Evolutionary conservation across 495 filamentous ascomycete genomes (phyloP).

Genomic region (Lepraria neglecta): DNA sequence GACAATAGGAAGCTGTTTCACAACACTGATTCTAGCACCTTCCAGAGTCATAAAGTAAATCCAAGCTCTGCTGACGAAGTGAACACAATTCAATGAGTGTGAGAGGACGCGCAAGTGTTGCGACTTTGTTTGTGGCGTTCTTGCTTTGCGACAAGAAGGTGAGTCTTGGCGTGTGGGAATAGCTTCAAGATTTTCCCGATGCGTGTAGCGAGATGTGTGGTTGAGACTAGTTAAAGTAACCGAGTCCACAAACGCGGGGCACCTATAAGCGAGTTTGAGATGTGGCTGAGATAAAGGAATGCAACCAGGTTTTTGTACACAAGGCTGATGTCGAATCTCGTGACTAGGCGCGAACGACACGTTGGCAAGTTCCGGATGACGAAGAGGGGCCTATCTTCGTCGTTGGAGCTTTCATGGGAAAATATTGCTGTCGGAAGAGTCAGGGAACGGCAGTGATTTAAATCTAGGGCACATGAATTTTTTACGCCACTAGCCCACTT

Average conservation of each 20-base stretch:
- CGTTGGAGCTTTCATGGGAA: slow-evolving; percentile 5
- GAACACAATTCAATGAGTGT: slow-evolving; percentile 7
- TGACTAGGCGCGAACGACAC: slow-evolving; percentile 11
- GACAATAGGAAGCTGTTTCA: neutral
- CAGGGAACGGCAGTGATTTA: slow-evolving; percentile 15
- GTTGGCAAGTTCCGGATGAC: slow-evolving; percentile 15
- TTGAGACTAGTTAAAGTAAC: slow-evolving; percentile 24
- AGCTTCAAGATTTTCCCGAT: slow-evolving; percentile 18
- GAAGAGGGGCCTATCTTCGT: slow-evolving; percentile 1
- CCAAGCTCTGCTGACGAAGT: neutral
- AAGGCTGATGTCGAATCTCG: slow-evolving; percentile 7
- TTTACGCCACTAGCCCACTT: slow-evolving; percentile 11
- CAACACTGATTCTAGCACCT: slow-evolving; percentile 5
- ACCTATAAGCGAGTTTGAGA: neutral
- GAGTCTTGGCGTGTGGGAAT: slow-evolving; percentile 18
- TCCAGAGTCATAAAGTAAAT: neutral
- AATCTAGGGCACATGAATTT: slow-evolving; percentile 16
- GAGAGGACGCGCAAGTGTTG: slow-evolving; percentile 18
- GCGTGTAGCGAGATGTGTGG: slow-evolving; percentile 9
- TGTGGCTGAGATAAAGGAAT: slow-evolving; percentile 6
- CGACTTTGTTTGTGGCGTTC: slow-evolving; percentile 5
- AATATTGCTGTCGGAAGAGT: slow-evolving; percentile 14
- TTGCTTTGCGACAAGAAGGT: neutral
- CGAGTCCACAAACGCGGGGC: neutral
- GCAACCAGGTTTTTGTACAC: slow-evolving; percentile 6